A percentile compares a stretch with the other conserved stretches of the same genome.
phyloP scores from a whole-genome alignment of 306 rosid species.

The Elaeagnus macrophylla region DNA sequence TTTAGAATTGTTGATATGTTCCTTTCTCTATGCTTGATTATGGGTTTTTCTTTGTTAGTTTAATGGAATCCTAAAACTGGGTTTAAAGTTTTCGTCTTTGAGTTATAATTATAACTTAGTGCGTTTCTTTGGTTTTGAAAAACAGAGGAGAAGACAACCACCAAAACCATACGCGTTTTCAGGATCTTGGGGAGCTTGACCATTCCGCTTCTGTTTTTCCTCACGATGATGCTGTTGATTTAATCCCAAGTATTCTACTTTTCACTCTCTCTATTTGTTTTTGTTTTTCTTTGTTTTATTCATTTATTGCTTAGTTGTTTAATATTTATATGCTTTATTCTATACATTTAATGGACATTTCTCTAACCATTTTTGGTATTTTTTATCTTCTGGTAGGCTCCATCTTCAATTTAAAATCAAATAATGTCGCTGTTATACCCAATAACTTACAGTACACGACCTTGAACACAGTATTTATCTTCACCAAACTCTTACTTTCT shows the following conservation, averaged over 20 bases:
- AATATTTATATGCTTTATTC: neutral
- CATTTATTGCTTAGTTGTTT: too few species aligned
- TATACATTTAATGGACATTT: neutral
- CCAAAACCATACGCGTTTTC: constrained; percentile 43
- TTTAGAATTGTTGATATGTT: constrained; percentile 1
- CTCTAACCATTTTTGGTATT: constrained; percentile 10
- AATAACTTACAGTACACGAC: constrained; percentile 44
- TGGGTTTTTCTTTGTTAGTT: neutral
- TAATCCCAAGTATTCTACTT: constrained; percentile 56
- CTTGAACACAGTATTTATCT: constrained; percentile 41
- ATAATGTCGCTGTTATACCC: constrained; percentile 36
- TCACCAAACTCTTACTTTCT: neutral
- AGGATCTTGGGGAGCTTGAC: constrained; percentile 63
- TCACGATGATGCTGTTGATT: constrained; percentile 61
- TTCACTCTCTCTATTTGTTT: constrained; percentile 4
- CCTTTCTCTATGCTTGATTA: neutral
- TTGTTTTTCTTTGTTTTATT: too few species aligned
- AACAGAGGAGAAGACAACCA: constrained; percentile 60
- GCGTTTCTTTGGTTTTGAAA: constrained; percentile 23
- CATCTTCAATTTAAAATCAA: constrained; percentile 50
- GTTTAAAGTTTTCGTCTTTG: neutral
- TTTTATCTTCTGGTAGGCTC: constrained; percentile 35
- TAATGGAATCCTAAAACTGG: neutral
- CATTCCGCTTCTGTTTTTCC: constrained; percentile 49
- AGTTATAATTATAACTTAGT: constrained; percentile 7